A percentile compares a stretch with the other conserved stretches of the same genome.
These are phyloP conservation scores for Eruca vesicaria DNA, from an alignment of 441 rosid species.

Conservation along the genomic window DNA sequence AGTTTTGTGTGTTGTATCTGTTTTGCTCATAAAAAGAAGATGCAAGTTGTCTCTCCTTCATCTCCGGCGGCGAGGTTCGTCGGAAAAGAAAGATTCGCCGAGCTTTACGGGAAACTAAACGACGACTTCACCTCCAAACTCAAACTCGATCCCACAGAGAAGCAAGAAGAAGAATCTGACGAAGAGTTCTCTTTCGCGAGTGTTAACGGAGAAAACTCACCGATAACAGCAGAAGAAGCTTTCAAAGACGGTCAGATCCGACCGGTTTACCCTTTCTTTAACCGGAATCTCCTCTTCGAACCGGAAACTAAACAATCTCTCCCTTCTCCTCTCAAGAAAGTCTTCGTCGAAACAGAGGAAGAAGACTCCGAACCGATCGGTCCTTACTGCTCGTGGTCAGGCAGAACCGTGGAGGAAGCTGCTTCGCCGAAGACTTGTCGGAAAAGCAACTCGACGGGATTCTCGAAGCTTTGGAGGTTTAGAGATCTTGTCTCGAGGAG, in stretches of 20 bases:
- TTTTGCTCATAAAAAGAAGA: constrained; percentile 13
- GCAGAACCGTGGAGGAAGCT: constrained; percentile 40
- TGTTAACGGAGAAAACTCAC: constrained; percentile 47
- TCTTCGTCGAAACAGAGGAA: constrained; percentile 40
- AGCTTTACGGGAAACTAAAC: constrained; percentile 16
- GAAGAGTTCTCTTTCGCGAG: constrained; percentile 76
- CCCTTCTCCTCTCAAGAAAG: constrained; percentile 53
- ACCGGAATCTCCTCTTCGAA: constrained; percentile 44
- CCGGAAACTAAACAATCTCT: constrained; percentile 9
- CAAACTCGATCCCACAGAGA: neutral
- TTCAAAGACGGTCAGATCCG: constrained; percentile 77
- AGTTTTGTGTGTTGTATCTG: constrained; percentile 1
- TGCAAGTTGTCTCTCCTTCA: constrained; percentile 33
- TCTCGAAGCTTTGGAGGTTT: constrained; percentile 72
- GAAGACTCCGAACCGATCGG: constrained; percentile 46
- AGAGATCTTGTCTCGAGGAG: constrained; percentile 57
- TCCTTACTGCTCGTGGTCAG: constrained; percentile 64
- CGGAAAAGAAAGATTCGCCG: constrained; percentile 14
- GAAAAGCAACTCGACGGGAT: constrained; percentile 91
- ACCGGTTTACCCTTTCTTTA: constrained; percentile 68
- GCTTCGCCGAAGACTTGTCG: constrained; percentile 51
- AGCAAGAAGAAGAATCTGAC: neutral
- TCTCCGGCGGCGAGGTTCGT: constrained; percentile 25
- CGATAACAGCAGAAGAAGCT: constrained; percentile 64
- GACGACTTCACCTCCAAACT: constrained; percentile 37